Evolutionary conservation across 2,329 filamentous ascomycete species (phyloP).

Genomic region (Neophaeococcomyces aloes): DNA sequence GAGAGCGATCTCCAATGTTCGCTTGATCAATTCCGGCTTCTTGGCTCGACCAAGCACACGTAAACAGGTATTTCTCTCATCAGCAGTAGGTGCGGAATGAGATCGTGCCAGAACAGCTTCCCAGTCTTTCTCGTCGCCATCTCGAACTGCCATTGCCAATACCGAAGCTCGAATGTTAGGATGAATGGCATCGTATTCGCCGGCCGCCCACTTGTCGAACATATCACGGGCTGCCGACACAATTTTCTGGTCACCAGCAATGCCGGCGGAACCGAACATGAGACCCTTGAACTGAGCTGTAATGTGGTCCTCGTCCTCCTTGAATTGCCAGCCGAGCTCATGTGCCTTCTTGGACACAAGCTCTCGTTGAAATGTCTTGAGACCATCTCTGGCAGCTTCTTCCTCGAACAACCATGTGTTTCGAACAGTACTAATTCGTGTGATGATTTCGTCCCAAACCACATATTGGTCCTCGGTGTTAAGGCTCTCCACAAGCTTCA

Average conservation of each 20-base stretch:
- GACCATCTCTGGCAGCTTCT: constrained; percentile 54
- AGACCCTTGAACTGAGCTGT: constrained; percentile 90
- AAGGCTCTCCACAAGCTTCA: constrained; percentile 78
- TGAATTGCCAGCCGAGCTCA: constrained; percentile 79
- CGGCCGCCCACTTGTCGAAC: constrained; percentile 73
- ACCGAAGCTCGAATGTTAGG: constrained; percentile 83
- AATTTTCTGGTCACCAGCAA: constrained; percentile 67
- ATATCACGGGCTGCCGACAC: constrained; percentile 76
- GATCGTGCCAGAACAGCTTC: constrained; percentile 66
- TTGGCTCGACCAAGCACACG: constrained; percentile 70
- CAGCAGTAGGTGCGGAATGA: constrained; percentile 61
- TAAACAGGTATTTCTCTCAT: constrained; percentile 86
- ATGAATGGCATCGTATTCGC: constrained; percentile 73
- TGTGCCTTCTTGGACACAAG: constrained; percentile 72
- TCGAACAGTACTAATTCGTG: constrained; percentile 66
- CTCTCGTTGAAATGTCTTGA: constrained; percentile 73
- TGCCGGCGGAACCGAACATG: constrained; percentile 74
- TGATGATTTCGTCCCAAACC: constrained; percentile 86
- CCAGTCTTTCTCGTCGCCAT: constrained; percentile 81
- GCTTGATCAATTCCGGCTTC: constrained; percentile 68
- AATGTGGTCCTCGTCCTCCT: constrained; percentile 73
- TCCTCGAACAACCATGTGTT: constrained; percentile 85
- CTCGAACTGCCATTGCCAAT: constrained; percentile 71
- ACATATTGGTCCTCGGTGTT: constrained; percentile 74
- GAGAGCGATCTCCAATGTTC: constrained; percentile 64